Base-by-base conservation (phyloP, 345 rosid genomes). In the Eucalyptus virginea region DNA sequence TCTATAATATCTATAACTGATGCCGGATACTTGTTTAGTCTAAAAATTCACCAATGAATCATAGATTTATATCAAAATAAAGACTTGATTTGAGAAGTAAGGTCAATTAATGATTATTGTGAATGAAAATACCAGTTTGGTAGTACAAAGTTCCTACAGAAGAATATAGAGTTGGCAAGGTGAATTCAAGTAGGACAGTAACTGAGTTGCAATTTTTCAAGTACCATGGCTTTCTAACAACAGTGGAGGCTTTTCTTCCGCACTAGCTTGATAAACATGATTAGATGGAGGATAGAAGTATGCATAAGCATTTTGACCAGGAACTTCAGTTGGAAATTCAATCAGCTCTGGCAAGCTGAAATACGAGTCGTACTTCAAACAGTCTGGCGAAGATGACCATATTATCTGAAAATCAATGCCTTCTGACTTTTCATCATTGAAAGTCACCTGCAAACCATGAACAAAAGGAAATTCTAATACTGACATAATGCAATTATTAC, bases 151-250 rank as follows among this genome's bases (percentile, higher is more conserved):
- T 72, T 72, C 8, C 15, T 4, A 72, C 14, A 7, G 40, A 34
- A 72, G 81, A 18, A 72, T 18, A 34, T 72, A 19, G 24, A 72
- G 24, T 34, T 34, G 87, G 45, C 50, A 50, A 86, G 87, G 87
- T 28, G 37, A 86, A 86, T n/a, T 54, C 37, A n/a, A 48, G 58
- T 50, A 50, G 23, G 58, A 86, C 58, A 86, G 34, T 44, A 86
- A 51, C 14, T 51, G 87, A 86, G 6, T 58, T 34, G 24, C 62
- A 58, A 54, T 11, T 77, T 45, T 51, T 67, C 81, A 94, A 88
- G 93, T 86, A 98, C 99, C 99, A 88, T 98, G 99, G 93, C 99
- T 96, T 93, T 96, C 89, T 93, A 98, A 91, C 88, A 97, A 89
- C 92, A 98, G 89, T 37, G 98, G 99, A 89, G 99, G 99, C 91